Conservation (phyloP, 176 grass and related monocot species). For the Ensete glaucum region DNA sequence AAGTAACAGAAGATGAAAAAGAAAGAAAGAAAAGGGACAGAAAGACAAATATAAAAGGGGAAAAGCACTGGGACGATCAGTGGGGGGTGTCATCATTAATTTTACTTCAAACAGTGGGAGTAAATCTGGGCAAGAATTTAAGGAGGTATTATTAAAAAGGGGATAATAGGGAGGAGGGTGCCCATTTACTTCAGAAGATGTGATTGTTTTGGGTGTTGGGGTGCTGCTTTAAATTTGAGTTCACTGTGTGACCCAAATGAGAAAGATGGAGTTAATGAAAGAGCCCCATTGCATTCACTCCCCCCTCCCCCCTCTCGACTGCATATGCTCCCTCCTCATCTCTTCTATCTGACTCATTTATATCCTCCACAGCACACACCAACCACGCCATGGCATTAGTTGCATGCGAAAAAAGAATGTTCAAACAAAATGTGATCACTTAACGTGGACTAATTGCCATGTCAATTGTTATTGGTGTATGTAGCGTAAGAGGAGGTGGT, state of each 20-base stretch:
- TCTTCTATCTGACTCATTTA: neutral
- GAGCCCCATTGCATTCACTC: slow-evolving; percentile 6
- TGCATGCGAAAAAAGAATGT: neutral
- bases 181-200: slow-evolving; percentile 3
- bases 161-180: neutral
- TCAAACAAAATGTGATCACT: neutral
- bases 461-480: neutral
- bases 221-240: slow-evolving; percentile 21
- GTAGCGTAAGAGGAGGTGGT: neutral
- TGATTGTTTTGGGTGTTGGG: slow-evolving; percentile 14
- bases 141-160: neutral
- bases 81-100: neutral
- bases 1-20: neutral
- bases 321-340: neutral
- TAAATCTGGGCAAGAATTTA: neutral
- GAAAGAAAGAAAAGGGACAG: no score
- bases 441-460: neutral
- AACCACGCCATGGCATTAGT: neutral
- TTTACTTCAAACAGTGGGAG: neutral
- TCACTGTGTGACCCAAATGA: slow-evolving; percentile 2
- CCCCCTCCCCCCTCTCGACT: neutral
- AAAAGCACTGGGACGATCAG: neutral
- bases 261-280: slow-evolving; percentile 17
- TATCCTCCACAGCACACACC: neutral
- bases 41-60: neutral